A percentile compares a stretch with the other conserved stretches of the same genome.
Conservation (phyloP, 2,329 filamentous ascomycete species). For the Penicillium brasilianum region DNA sequence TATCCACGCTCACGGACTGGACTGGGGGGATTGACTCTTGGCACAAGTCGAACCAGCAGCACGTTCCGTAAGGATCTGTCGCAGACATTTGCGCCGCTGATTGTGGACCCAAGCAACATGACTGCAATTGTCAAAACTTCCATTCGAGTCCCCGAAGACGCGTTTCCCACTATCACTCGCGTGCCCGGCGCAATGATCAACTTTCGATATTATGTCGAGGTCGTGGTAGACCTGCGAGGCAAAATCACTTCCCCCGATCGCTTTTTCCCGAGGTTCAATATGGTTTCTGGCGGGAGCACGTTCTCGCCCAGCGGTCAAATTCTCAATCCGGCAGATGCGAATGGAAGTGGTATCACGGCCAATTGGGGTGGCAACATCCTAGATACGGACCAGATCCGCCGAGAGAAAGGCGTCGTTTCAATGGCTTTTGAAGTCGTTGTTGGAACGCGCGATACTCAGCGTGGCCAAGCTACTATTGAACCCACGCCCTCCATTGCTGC, state of each 20-base stretch:
- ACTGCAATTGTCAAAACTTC: constrained; percentile 80
- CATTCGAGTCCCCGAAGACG: constrained; percentile 84
- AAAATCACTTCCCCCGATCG: constrained; percentile 78
- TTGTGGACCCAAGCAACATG: constrained; percentile 80
- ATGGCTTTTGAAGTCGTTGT: constrained; percentile 86
- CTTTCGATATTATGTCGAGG: constrained; percentile 92
- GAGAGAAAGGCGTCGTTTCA: constrained; percentile 90
- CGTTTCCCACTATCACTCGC: constrained; percentile 86
- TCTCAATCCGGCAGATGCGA: constrained; percentile 39
- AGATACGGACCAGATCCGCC: constrained; percentile 82
- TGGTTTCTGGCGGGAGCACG: constrained; percentile 53
- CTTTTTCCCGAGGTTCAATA: constrained; percentile 61
- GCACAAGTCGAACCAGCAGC: constrained; percentile 83
- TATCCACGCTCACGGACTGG: constrained; percentile 88
- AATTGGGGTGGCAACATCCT: constrained; percentile 68
- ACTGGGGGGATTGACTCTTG: constrained; percentile 82
- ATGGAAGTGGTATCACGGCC: constrained; percentile 44
- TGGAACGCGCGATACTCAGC: constrained; percentile 78
- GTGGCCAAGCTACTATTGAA: constrained; percentile 53
- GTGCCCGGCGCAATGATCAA: constrained; percentile 93
- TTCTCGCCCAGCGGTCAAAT: constrained; percentile 50
- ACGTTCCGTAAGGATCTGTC: constrained; percentile 95
- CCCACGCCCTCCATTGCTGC: constrained; percentile 36
- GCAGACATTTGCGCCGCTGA: constrained; percentile 84
- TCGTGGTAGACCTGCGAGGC: constrained; percentile 89